Evolutionary conservation across 2,329 filamentous ascomycete species (phyloP), one percentile per base, ranked within the genome.

Genomic region (Metarhizium robertsii): DNA sequence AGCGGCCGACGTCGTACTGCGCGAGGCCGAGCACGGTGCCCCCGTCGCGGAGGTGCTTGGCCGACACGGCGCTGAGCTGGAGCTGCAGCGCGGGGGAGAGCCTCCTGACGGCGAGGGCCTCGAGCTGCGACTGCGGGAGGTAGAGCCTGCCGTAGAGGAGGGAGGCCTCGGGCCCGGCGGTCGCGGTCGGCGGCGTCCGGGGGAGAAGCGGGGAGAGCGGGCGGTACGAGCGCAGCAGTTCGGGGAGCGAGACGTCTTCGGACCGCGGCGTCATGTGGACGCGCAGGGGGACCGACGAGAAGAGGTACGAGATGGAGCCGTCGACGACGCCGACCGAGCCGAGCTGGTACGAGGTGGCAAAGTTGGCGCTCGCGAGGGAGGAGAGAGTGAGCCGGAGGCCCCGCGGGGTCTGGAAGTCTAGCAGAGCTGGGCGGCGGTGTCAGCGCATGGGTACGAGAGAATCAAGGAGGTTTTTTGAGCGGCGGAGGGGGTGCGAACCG

Each of bases 241-340:
- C 80, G 36, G 86, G 86, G 10, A 99, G 76, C 14, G 90, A 84
- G 42, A 96, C 86, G 25, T 81, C 75, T 50, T 86, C 84, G 63
- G 90, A 95, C 70, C 84, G 81, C 11, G 79, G 83, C 11, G 77
- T 70, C 78, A 90, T 60, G 74, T 81, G 74, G 53, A 85, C 77
- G 43, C 78, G 74, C 55, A 97, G 79, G 13, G 90, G 85, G 8
- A 94, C 79, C 2, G 90, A 95, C 51, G 91, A 95, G 75, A 95
- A 97, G 54, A 99, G 83, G 73, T 97, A 99, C 14, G 92, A 95
- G 56, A 99, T 82, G n/a, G 91, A 96, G 68, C 94, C 94, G 73
- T 97, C 92, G 53, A 99, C 92, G 40, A 95, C 80, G 57, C 92
- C 94, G 16, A 95, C 81, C 46, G 87, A 95, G 58, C 91, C 90